Evolutionary conservation across 768 basidiomycete species (phyloP).

Genomic region (Leucosporidium creatinivorum): DNA sequence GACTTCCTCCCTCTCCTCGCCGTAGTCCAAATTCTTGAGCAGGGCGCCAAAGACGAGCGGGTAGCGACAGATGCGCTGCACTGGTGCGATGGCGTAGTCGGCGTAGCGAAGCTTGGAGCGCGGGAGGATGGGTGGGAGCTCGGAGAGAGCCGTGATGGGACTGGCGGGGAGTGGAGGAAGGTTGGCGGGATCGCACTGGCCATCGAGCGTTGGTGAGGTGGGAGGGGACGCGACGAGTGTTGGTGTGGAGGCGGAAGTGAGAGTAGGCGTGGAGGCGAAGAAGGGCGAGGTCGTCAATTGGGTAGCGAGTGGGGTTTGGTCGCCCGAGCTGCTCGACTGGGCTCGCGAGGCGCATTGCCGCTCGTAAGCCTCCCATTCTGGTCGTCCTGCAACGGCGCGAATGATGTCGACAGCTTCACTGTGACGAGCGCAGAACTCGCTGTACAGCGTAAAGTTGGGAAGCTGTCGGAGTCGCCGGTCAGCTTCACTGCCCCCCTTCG

Average conservation of each 20-base stretch:
- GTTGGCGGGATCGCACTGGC: neutral
- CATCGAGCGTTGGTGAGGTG: neutral
- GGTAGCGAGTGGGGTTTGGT: conserved; percentile 4
- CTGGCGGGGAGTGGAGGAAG: conserved; percentile 11
- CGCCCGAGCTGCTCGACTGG: conserved; percentile 38
- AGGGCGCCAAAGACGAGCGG: conserved; percentile 79
- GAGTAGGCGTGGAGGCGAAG: conserved; percentile 9
- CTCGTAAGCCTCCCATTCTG: conserved; percentile 82
- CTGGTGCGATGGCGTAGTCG: conserved; percentile 95
- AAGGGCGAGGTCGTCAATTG: conserved; percentile 10
- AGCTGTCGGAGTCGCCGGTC: neutral
- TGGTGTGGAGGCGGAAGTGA: conserved; percentile 30
- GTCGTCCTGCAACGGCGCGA: conserved; percentile 54
- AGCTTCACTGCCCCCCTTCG: conserved; percentile 39
- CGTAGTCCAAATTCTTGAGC: conserved; percentile 27
- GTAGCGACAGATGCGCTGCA: conserved; percentile 92
- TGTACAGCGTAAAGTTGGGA: conserved; percentile 50
- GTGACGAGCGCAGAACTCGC: conserved; percentile 80
- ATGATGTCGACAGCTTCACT: conserved; percentile 70
- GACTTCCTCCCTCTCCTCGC: conserved; percentile 34
- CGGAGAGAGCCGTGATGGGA: neutral
- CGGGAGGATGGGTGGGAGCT: neutral
- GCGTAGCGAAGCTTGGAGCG: conserved; percentile 43
- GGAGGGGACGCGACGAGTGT: conserved; percentile 12
- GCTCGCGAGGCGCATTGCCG: conserved; percentile 55